A percentile compares a stretch with the other conserved stretches of the same genome.
phyloP scores from a whole-genome alignment of 1,284 basidiomycete genomes.

The Chalciporus piperatoides region DNA sequence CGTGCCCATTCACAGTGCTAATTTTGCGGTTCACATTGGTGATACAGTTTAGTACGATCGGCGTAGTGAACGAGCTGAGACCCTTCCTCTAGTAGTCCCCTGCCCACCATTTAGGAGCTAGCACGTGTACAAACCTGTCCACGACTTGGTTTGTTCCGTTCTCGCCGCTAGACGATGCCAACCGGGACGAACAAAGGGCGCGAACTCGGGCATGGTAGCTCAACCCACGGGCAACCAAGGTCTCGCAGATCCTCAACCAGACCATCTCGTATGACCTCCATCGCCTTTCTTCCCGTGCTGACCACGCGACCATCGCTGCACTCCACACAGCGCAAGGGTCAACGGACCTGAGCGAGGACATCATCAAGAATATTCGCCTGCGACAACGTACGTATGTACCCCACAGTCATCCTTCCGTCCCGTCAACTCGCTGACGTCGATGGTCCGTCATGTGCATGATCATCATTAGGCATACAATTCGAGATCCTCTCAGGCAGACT shows the following conservation, averaged over 20 bases:
- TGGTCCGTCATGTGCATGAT: too few species aligned
- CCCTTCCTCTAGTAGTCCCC: too few species aligned
- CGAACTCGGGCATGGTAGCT: slow-evolving; percentile 8
- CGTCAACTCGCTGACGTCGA: neutral
- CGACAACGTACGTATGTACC: slow-evolving; percentile 51
- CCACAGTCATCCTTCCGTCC: neutral
- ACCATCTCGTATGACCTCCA: slow-evolving; percentile 25
- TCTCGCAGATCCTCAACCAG: slow-evolving; percentile 24
- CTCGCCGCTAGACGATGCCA: slow-evolving; percentile 17
- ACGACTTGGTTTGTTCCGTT: too few species aligned
- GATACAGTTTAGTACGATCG: neutral
- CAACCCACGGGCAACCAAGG: slow-evolving; percentile 18
- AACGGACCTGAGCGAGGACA: slow-evolving; percentile 39
- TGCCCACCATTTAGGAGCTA: too few species aligned
- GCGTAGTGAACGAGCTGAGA: neutral
- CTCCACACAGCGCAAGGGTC: slow-evolving; percentile 43
- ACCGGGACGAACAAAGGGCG: slow-evolving; percentile 21
- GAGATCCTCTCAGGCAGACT: slow-evolving; percentile 68
- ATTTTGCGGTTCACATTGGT: too few species aligned
- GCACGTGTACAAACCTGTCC: too few species aligned
- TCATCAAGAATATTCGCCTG: slow-evolving; percentile 46
- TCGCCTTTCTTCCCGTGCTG: neutral
- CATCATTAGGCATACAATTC: slow-evolving; percentile 54
- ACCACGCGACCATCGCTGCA: slow-evolving; percentile 1
- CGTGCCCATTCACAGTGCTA: too few species aligned